A percentile compares a stretch with the other conserved stretches of the same genome.
Evolutionary conservation across 352 stramenopile species (phyloP).

Genomic region (Pilasporangium apinafurcum): DNA sequence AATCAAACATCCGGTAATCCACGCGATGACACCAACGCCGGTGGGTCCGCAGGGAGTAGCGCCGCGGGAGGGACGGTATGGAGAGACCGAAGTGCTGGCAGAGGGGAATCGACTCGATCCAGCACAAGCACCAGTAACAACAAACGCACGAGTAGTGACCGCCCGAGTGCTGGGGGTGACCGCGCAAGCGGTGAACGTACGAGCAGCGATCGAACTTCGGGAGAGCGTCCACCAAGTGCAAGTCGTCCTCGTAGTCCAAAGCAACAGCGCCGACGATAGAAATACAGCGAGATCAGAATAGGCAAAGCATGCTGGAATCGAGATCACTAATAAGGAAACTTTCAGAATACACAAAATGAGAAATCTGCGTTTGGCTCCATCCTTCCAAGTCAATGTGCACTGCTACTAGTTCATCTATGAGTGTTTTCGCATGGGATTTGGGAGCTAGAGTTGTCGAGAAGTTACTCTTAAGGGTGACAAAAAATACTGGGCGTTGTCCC

Average conservation of each 20-base stretch:
- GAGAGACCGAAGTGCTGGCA: constrained; percentile 34
- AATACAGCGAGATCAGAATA: no score
- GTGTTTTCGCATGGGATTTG: no score
- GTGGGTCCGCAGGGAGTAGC: constrained; percentile 1
- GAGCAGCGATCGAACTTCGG: neutral
- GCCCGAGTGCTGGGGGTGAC: neutral
- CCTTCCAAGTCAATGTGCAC: no score
- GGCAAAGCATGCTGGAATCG: no score
- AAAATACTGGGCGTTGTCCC: no score
- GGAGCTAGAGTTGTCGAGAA: no score
- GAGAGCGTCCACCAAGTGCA: constrained; percentile 13
- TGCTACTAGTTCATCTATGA: no score
- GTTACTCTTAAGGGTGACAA: no score
- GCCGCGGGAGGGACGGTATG: constrained; percentile 11
- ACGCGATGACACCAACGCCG: neutral
- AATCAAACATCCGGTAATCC: neutral
- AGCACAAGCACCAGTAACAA: constrained; percentile 2
- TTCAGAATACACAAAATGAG: no score
- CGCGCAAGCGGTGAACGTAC: neutral
- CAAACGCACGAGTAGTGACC: constrained; percentile 3
- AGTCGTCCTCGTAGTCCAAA: constrained; percentile 34
- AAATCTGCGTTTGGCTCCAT: no score
- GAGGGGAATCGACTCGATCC: constrained; percentile 9
- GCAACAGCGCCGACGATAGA: constrained; percentile 40
- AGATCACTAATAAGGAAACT: no score